Percentiles rank a stretch among this genome's conserved stretches.
Conservation (phyloP, 345 rosid genomes). For the Gossypium arboreum region DNA sequence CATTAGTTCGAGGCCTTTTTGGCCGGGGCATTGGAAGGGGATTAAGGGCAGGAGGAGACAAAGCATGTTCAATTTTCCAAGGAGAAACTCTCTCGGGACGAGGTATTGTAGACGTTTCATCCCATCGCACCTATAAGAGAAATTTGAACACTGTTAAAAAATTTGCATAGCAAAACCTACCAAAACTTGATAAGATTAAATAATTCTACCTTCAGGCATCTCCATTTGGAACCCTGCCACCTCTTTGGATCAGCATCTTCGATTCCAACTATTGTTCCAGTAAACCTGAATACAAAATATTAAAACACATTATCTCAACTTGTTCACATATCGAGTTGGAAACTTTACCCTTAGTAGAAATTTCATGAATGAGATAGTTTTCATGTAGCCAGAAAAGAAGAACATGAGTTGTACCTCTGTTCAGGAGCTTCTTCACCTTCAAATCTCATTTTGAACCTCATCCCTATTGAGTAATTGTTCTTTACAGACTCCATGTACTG, state of each 20-base stretch:
- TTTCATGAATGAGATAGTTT: not conserved
- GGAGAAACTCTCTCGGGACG: conserved; percentile 87
- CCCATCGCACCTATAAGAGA: conserved; percentile 73
- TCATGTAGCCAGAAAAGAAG: not conserved
- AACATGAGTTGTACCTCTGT: conserved; percentile 46
- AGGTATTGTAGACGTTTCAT: conserved; percentile 59
- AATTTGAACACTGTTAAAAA: not conserved
- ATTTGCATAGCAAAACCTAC: not conserved
- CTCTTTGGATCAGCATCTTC: conserved; percentile 57
- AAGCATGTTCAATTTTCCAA: conserved; percentile 80
- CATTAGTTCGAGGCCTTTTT: conserved; percentile 55
- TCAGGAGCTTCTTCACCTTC: conserved; percentile 95
- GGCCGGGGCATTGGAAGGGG: conserved; percentile 56
- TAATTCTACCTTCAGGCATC: conserved; percentile 63
- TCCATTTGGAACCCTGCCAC: conserved; percentile 78
- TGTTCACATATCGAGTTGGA: not conserved
- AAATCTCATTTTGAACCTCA: conserved; percentile 89
- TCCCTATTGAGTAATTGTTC: conserved; percentile 63
- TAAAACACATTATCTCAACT: not conserved
- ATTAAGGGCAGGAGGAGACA: conserved; percentile 66
- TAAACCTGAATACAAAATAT: conserved; percentile 41
- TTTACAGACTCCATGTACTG: conserved; percentile 69
- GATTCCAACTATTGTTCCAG: conserved; percentile 72
- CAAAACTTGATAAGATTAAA: not conserved
- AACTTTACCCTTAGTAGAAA: not conserved